Evolutionary conservation across 164 flowering plant genomes (phyloP), one percentile per base, ranked within the genome.

Genomic region (Cinnamomum micranthum): DNA sequence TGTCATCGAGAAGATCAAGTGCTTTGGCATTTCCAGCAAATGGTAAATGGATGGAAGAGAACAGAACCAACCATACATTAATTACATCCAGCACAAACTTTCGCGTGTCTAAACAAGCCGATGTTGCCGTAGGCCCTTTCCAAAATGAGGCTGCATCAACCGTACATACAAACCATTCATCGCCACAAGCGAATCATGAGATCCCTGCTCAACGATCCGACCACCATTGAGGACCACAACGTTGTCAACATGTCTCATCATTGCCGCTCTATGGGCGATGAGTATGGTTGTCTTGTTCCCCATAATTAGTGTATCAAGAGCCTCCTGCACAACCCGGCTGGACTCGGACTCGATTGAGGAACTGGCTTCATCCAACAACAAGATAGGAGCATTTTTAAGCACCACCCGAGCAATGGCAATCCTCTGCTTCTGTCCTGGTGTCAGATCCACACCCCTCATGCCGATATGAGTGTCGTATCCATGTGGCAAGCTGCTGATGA

Each of bases 401-500:
- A 95, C 89, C 5, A 95, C 98, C 27, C 99, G 80, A n/a, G 99
- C 99, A 75, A 95, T 93, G 71, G 97, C 98, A 68, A 92, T 91
- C 81, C 99, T 88, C 83, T 95, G 99, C 75, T 93, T 95, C 84
- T 95, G 99, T 71, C 99, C 99, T 2, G 98, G 96, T 50, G 98
- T 95, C 50, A 95, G 80, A 81, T 93, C 98, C 27, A 92, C 93
- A 28, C 98, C 99, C 78, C 98, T 89, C 98, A 93, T 90, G 17
- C 99, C 99, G 23, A 95, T 92, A 73, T 92, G 98, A 0, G 99
- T 95, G 81, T 95, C 99, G 73, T 95, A 95, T 67, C 98, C 97
- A 79, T 95, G 93, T 60, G 98, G 97, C 79, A 95, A 84, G 81
- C 97, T 93, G 82, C 99, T 92, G 71, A 95, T 95, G 82, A 95